Conservation (phyloP, 352 stramenopile genomes). For the Globisporangium megalacanthum region DNA sequence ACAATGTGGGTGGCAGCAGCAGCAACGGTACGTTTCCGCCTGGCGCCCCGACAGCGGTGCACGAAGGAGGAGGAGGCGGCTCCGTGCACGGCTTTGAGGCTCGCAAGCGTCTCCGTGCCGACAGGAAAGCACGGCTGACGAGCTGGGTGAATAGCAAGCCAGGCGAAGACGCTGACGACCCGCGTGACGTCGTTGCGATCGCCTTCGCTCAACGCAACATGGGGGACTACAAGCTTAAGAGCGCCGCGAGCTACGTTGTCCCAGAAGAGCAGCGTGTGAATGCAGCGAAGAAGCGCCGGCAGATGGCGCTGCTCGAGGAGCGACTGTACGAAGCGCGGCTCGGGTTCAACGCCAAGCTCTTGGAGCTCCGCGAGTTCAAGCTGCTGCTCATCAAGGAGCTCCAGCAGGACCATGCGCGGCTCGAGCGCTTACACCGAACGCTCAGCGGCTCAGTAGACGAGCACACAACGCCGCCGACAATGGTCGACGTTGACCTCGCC, state of each 20-base stretch:
- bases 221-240: slow-evolving; percentile 93
- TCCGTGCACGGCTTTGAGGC: slow-evolving; percentile 77
- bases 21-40: neutral
- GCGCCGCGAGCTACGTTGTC: slow-evolving; percentile 80
- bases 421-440: slow-evolving; percentile 39
- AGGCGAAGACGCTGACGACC: slow-evolving; percentile 87
- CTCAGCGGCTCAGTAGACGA: too few relatives aligned
- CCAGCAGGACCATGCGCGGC: slow-evolving; percentile 38
- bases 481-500: slow-evolving; percentile 45
- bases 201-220: slow-evolving; percentile 83
- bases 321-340: slow-evolving; percentile 74
- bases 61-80: neutral
- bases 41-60: neutral
- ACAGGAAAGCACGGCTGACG: slow-evolving; percentile 59
- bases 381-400: slow-evolving; percentile 72
- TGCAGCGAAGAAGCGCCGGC: slow-evolving; percentile 82
- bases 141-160: slow-evolving; percentile 72
- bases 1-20: neutral
- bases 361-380: slow-evolving; percentile 88
- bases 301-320: slow-evolving; percentile 84
- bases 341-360: slow-evolving; percentile 88
- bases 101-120: slow-evolving; percentile 65
- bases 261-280: slow-evolving; percentile 88
- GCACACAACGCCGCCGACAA: slow-evolving; percentile 1
- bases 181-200: slow-evolving; percentile 88